These are phyloP conservation scores for Xylaria sp. DNA, from an alignment of 2,329 filamentous ascomycete genomes.

Conservation along the genomic window DNA sequence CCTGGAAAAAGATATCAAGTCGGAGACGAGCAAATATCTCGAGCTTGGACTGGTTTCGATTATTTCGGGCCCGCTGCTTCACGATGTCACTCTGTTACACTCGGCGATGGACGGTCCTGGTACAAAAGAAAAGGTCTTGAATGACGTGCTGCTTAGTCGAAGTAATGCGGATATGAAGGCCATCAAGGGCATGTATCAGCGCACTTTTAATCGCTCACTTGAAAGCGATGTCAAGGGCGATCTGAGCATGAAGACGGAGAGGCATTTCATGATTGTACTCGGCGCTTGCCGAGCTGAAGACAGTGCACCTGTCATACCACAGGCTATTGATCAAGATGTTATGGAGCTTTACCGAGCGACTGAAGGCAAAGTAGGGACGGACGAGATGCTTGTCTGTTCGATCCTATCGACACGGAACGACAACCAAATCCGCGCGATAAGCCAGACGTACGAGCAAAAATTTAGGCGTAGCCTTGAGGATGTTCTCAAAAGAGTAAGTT, in stretches of 20 bases:
- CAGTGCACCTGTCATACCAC: slow-evolving; percentile 75
- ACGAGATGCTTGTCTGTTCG: slow-evolving; percentile 80
- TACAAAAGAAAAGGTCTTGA: slow-evolving; percentile 86
- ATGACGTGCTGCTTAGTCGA: slow-evolving; percentile 84
- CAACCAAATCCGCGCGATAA: slow-evolving; percentile 85
- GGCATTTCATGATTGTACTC: slow-evolving; percentile 85
- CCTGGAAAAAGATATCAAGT: slow-evolving; percentile 79
- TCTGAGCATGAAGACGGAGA: slow-evolving; percentile 85
- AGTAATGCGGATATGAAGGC: slow-evolving; percentile 88
- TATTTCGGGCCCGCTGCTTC: slow-evolving; percentile 79
- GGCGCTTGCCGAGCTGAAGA: slow-evolving; percentile 82
- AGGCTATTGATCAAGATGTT: slow-evolving; percentile 80
- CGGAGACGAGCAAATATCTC: slow-evolving; percentile 81
- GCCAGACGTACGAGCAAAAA: slow-evolving; percentile 76
- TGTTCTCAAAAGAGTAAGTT: slow-evolving; percentile 73
- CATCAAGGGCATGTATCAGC: slow-evolving; percentile 83
- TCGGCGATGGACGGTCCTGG: slow-evolving; percentile 81
- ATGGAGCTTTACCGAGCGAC: slow-evolving; percentile 81
- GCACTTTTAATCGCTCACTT: slow-evolving; percentile 72
- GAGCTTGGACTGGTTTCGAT: slow-evolving; percentile 79
- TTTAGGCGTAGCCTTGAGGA: slow-evolving; percentile 77
- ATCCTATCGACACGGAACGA: slow-evolving; percentile 82
- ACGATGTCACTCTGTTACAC: slow-evolving; percentile 78
- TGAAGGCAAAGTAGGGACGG: slow-evolving; percentile 76
- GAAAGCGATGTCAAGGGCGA: slow-evolving; percentile 80